A percentile compares a stretch with the other conserved stretches of the same genome.
phyloP scores from a whole-genome alignment of 768 basidiomycete genomes.

The Macrolepiota fuliginosa region DNA sequence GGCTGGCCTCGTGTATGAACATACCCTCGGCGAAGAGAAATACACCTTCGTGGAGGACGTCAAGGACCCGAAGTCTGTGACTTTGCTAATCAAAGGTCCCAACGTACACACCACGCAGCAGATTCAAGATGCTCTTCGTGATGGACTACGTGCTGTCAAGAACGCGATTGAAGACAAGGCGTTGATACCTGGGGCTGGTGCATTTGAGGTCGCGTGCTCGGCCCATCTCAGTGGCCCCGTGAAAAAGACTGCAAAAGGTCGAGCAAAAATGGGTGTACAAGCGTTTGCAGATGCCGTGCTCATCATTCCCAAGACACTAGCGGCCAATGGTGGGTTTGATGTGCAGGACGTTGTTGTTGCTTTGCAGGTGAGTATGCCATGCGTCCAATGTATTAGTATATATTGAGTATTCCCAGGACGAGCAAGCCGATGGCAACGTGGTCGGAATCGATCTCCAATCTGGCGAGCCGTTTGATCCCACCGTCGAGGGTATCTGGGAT shows the following conservation, averaged over 20 bases:
- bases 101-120: slow-evolving; percentile 95
- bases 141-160: slow-evolving; percentile 94
- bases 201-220: slow-evolving; percentile 93
- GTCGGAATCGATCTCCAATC: slow-evolving; percentile 92
- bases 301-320: slow-evolving; percentile 94
- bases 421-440: slow-evolving; percentile 88
- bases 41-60: slow-evolving; percentile 98
- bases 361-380: slow-evolving; percentile 58
- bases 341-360: slow-evolving; percentile 94
- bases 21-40: slow-evolving; percentile 98
- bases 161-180: slow-evolving; percentile 91
- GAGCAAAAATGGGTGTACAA: slow-evolving; percentile 95
- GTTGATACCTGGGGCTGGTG: slow-evolving; percentile 94
- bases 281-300: slow-evolving; percentile 95
- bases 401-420: slow-evolving; percentile 53
- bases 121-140: slow-evolving; percentile 96
- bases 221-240: slow-evolving; percentile 75
- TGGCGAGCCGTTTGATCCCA: slow-evolving; percentile 96
- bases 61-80: slow-evolving; percentile 91
- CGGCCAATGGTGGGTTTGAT: slow-evolving; percentile 94
- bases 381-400: background rate
- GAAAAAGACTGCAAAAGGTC: slow-evolving; percentile 87
- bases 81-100: slow-evolving; percentile 95
- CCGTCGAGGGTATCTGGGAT: slow-evolving; percentile 96
- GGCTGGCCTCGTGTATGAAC: slow-evolving; percentile 98